phyloP scores from a whole-genome alignment of 306 rosid genomes.

The Cicer yamashitae region DNA sequence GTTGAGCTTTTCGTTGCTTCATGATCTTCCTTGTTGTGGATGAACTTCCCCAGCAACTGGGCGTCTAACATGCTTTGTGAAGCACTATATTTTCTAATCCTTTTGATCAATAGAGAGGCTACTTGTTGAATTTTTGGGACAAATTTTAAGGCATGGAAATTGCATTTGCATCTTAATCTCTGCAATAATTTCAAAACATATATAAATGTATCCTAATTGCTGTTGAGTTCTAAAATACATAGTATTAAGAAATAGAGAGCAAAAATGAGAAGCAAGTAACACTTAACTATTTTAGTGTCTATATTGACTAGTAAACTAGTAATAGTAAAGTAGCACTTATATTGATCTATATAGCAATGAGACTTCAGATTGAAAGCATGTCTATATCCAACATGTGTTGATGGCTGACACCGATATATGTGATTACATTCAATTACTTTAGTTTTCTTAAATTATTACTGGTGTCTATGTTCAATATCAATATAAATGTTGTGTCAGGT shows the following conservation, averaged over 20 bases:
- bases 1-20: slow-evolving; percentile 49
- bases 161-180: slow-evolving; percentile 96
- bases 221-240: neutral
- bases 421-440: neutral
- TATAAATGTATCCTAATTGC: neutral
- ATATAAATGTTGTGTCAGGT: neutral
- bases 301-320: neutral
- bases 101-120: slow-evolving; percentile 72
- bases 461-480: no score
- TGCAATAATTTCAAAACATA: slow-evolving; percentile 46
- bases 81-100: slow-evolving; percentile 68
- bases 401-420: neutral
- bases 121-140: slow-evolving; percentile 74
- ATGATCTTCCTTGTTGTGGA: slow-evolving; percentile 45
- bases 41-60: slow-evolving; percentile 79
- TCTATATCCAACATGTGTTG: no score
- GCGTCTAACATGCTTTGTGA: slow-evolving; percentile 66
- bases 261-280: slow-evolving; percentile 3
- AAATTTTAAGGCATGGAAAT: slow-evolving; percentile 87
- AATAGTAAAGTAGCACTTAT: no score
- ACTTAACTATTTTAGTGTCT: neutral
- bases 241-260: neutral
- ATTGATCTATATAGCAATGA: neutral
- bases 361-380: neutral
- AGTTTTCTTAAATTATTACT: neutral